Percentiles rank a stretch among this genome's conserved stretches.
phyloP scores from a whole-genome alignment of 768 basidiomycete genomes.

The Pluteus cervinus region DNA sequence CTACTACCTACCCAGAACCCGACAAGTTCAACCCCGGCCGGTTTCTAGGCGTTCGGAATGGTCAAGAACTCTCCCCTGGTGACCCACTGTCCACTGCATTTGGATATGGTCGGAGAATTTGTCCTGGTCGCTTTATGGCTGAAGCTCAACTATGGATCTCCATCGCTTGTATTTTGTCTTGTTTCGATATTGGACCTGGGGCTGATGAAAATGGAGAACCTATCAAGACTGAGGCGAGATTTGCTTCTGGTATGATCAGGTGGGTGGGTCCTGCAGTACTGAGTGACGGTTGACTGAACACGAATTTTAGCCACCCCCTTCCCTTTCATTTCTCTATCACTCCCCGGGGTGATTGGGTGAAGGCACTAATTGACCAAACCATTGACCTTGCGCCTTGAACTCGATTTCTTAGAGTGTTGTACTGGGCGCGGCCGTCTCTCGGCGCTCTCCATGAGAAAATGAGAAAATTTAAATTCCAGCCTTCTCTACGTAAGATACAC shows the following conservation, averaged over 20 bases:
- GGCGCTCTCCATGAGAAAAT: too few species aligned
- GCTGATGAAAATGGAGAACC: conserved; percentile 27
- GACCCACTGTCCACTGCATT: conserved; percentile 21
- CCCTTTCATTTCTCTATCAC: conserved; percentile 27
- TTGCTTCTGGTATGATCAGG: conserved; percentile 40
- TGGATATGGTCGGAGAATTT: conserved; percentile 31
- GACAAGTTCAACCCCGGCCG: conserved; percentile 24
- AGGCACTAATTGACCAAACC: conserved; percentile 25
- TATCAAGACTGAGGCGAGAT: conserved; percentile 24
- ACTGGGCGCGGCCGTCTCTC: too few species aligned
- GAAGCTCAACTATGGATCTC: conserved; percentile 40
- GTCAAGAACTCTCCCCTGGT: conserved; percentile 11
- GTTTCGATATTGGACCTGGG: conserved; percentile 33
- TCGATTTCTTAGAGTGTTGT: too few species aligned
- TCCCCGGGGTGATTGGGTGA: conserved; percentile 22
- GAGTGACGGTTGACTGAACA: background rate
- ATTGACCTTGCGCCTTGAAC: conserved; percentile 9
- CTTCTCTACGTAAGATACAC: too few species aligned
- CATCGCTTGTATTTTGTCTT: conserved; percentile 35
- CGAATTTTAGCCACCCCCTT: conserved; percentile 23
- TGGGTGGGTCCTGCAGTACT: conserved; percentile 13
- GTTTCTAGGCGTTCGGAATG: conserved; percentile 17
- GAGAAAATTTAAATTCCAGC: too few species aligned
- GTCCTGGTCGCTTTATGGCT: conserved; percentile 42
- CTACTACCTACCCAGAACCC: conserved; percentile 13